A percentile compares a stretch with the other conserved stretches of the same genome.
These are phyloP conservation scores for Aureobasidium subglaciale DNA, from an alignment of 2,329 filamentous ascomycete species.

Conservation along the genomic window DNA sequence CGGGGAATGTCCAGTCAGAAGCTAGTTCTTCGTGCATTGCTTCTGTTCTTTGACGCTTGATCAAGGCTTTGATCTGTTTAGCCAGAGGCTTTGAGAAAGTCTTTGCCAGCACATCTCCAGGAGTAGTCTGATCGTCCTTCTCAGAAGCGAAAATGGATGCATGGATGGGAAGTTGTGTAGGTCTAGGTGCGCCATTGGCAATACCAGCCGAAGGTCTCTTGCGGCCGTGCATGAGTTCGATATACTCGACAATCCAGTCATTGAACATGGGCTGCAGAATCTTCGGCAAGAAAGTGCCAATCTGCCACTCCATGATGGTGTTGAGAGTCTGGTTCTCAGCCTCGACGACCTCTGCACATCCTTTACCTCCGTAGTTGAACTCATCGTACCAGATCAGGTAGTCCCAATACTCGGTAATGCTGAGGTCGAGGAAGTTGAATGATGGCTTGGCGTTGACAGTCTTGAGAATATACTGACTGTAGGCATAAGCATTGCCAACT, in stretches of 20 bases:
- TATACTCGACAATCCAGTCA: conserved; percentile 90
- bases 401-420: conserved; percentile 99
- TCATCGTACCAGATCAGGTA: conserved; percentile 98
- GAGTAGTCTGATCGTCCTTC: conserved; percentile 50
- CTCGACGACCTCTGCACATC: conserved; percentile 71
- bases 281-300: conserved; percentile 76
- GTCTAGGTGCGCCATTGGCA: conserved; percentile 44
- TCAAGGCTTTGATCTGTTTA: conserved; percentile 75
- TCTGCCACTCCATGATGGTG: conserved; percentile 97
- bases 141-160: conserved; percentile 49
- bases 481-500: conserved; percentile 92
- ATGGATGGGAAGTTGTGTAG: conserved; percentile 55
- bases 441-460: conserved; percentile 92
- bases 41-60: conserved; percentile 80
- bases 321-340: conserved; percentile 73
- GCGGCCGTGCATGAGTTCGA: conserved; percentile 83
- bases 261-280: conserved; percentile 79
- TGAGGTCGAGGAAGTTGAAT: conserved; percentile 94
- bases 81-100: conserved; percentile 83
- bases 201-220: conserved; percentile 55
- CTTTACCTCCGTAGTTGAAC: conserved; percentile 96
- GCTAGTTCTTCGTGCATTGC: conserved; percentile 83
- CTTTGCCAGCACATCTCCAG: conserved; percentile 64
- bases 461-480: conserved; percentile 95
- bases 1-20: conserved; percentile 77